Evolutionary conservation across 768 basidiomycete species (phyloP), one percentile per base, ranked within the genome.

Genomic region (Trametes coccinea): DNA sequence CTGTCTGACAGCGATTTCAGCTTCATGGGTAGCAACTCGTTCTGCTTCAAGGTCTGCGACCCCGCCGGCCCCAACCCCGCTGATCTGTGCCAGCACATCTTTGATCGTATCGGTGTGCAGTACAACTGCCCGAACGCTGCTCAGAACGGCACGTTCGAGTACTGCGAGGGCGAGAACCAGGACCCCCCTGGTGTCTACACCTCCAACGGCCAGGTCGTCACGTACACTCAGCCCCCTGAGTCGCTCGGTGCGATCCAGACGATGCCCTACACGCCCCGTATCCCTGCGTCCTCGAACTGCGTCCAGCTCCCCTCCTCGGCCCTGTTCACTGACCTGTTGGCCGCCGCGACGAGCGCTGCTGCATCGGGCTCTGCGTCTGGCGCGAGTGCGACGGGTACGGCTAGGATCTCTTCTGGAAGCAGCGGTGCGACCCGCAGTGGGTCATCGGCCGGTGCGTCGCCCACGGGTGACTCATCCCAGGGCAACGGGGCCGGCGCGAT

Each of bases 1-100:
- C 7, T 14, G n/a, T 3, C 51, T 62, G 49, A 14, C 3, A 55
- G 16, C 22, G 7, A 2, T 50, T 1, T n/a, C 65, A 88, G 89
- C 71, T 93, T 92, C 79, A 84, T 90, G 69, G 91, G 91, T 51
- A 80, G 79, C 29, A 71, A 77, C 64, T 56, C 60, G 27, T 88
- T 90, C 79, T 93, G 90, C 73, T 68, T 89, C 65, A 93, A 92
- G 73, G 76, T 81, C 0, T 93, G 91, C 75, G 84, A 90, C 67
- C 85, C 86, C 2, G 37, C 71, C 0, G 76, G 77, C 10, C 67
- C 80, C n/a, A 78, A 84, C 66, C 78, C 81, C 0, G 75, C 77
- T 4, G 69, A 75, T n/a, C 81, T 72, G 67, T 92, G 91, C 77
- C 77, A 89, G 71, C 86, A 93, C 79, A 81, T 84, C 62, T 87